Evolutionary conservation across 495 filamentous ascomycete species (phyloP), one percentile per base, ranked within the genome.

Genomic region (Cryomyces minteri): DNA sequence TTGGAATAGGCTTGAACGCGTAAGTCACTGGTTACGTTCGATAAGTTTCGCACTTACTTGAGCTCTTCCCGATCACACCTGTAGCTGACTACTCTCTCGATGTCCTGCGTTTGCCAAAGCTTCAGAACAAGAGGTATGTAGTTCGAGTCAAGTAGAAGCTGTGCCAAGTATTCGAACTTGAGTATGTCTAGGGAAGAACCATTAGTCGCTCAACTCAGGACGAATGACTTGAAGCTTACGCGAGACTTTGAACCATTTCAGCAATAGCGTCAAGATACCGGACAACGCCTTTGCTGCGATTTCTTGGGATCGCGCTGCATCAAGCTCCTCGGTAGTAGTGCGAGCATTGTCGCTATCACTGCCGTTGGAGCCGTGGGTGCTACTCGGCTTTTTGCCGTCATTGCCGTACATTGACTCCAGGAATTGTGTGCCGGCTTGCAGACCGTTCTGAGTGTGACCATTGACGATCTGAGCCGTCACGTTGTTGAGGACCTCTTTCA

Each of bases 231-330:
- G 31, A 40, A 46, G 67, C 84, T 65, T 64, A 94, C 88, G 88
- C 48, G 85, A 94, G 50, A 88, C 68, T 60, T 94, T 92, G 57
- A 96, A 84, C 90, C 90, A 98, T 63, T 95, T 96, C 44, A 96
- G 59, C 28, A 98, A 58, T 30, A 93, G 72, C 32, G 96, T 62
- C 39, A 96, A 61, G 47, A 86, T 79, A 0, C 80, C 88, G 33
- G 85, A 88, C 5, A 94, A 79, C 4, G 88, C 88, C 62, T 98
- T 98, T 30, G 76, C 76, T 12, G 79, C 79, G 43, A 96, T 90
- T 56, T 98, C 90, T 38, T 86, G 72, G 31, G 74, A 71, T 39
- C 90, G 73, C 30, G 82, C 67, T 36, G 77, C 79, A 61, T 95
- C 85, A 5, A 90, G 61, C 40, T 87, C 84, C 31, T 73, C 39